Conservation (phyloP, 1,284 basidiomycete genomes). For the Ceraceosorus guamensis region DNA sequence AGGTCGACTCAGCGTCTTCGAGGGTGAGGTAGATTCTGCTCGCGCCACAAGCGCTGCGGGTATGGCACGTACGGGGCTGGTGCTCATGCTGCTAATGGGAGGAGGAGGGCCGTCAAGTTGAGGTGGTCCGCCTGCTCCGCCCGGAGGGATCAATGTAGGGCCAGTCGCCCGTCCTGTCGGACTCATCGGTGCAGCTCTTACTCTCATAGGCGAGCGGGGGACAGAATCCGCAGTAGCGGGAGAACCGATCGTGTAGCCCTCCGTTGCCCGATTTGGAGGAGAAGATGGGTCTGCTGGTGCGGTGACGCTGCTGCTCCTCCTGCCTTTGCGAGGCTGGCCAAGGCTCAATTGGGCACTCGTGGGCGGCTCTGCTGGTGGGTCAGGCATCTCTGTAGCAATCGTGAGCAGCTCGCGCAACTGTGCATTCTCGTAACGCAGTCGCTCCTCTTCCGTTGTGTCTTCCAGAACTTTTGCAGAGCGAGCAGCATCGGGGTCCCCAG, state of each 20-base stretch:
- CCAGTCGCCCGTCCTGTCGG: background rate
- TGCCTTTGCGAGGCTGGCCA: background rate
- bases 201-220: background rate
- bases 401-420: constrained; percentile 33
- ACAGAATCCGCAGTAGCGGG: no score
- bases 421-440: constrained; percentile 40
- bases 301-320: background rate
- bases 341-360: background rate
- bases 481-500: constrained; percentile 23
- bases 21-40: no score
- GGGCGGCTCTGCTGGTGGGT: background rate
- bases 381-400: constrained; percentile 4
- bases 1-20: no score
- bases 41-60: background rate
- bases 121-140: constrained; percentile 1
- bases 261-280: background rate
- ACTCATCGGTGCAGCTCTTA: background rate
- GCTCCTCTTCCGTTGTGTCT: constrained; percentile 33
- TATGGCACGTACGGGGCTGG: background rate
- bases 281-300: background rate
- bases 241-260: no score
- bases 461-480: constrained; percentile 32
- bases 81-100: background rate
- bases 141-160: background rate
- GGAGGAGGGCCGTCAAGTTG: background rate